Evolutionary conservation across 148 eudicot species (phyloP).

Genomic region (Persicaria maculosa): DNA sequence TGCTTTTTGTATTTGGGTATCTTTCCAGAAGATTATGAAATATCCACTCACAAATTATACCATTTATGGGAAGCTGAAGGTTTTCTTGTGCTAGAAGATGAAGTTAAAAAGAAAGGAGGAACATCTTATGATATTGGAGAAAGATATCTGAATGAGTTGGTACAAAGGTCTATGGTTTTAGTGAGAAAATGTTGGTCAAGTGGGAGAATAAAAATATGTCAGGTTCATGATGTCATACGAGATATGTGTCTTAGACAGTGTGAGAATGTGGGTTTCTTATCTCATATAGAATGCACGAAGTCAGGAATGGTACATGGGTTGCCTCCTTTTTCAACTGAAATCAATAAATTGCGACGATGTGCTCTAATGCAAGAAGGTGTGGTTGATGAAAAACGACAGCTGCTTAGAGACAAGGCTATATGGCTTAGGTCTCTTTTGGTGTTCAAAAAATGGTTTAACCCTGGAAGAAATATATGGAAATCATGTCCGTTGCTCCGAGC

Average conservation of each 20-base stretch:
- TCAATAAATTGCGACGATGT: neutral
- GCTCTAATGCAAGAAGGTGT: neutral
- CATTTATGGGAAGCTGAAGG: constrained; percentile 19
- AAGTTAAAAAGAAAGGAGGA: neutral
- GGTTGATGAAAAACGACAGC: neutral
- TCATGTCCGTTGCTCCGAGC: neutral
- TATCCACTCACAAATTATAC: neutral
- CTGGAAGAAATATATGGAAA: neutral
- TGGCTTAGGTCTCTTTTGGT: constrained; percentile 8
- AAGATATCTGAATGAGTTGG: constrained; percentile 14
- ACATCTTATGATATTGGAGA: constrained; percentile 13
- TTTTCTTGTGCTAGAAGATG: neutral
- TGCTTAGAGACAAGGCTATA: no score
- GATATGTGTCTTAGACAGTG: constrained; percentile 1
- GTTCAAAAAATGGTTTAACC: neutral
- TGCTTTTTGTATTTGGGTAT: constrained; percentile 14
- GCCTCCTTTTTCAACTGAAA: neutral
- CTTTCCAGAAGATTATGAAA: constrained; percentile 17
- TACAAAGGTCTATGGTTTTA: constrained; percentile 7
- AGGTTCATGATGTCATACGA: constrained; percentile 13
- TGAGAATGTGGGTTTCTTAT: neutral
- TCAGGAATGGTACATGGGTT: neutral
- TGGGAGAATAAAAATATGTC: neutral
- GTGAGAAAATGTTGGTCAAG: neutral
- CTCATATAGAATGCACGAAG: neutral